A percentile compares a stretch with the other conserved stretches of the same genome.
Evolutionary conservation across 495 filamentous ascomycete species (phyloP).

Genomic region (Aspergillus funiculosus): DNA sequence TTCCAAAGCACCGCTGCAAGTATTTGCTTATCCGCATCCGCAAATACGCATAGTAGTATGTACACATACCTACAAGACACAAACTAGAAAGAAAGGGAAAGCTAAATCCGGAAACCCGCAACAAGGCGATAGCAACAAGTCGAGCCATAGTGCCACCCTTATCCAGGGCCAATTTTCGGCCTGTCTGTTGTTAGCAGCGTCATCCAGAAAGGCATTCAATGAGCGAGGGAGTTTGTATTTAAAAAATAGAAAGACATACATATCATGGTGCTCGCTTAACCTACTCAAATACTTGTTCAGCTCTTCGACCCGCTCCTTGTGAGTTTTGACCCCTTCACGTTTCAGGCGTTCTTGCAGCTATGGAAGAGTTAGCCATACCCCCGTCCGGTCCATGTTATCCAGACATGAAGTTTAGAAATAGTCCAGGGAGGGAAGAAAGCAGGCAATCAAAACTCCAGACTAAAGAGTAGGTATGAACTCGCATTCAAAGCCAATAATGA

Average conservation of each 20-base stretch:
- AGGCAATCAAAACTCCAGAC: too few relatives aligned
- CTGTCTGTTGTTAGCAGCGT: conserved; percentile 26
- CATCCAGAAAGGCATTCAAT: not conserved
- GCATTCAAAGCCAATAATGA: conserved; percentile 7
- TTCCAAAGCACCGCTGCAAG: too few relatives aligned
- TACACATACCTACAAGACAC: not conserved
- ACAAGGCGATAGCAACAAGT: not conserved
- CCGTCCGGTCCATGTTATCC: not conserved
- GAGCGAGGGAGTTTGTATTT: too few relatives aligned
- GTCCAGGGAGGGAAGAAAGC: too few relatives aligned
- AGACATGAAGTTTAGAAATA: conserved; percentile 1
- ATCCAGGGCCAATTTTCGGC: conserved; percentile 74
- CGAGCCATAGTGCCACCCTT: conserved; percentile 18
- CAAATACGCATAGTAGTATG: too few relatives aligned
- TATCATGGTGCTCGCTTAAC: conserved; percentile 96
- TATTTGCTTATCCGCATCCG: conserved; percentile 3
- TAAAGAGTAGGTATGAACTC: too few relatives aligned
- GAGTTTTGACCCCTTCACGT: conserved; percentile 83
- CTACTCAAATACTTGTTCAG: conserved; percentile 87
- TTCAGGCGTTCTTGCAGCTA: conserved; percentile 63
- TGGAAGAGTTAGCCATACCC: conserved; percentile 5
- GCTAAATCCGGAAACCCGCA: not conserved
- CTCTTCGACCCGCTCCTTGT: conserved; percentile 95
- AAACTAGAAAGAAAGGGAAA: not conserved
- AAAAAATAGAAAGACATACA: conserved; percentile 47